A percentile compares a stretch with the other conserved stretches of the same genome.
Conservation (phyloP, 805 yeast species). For the Dipodascus geniculatus region DNA sequence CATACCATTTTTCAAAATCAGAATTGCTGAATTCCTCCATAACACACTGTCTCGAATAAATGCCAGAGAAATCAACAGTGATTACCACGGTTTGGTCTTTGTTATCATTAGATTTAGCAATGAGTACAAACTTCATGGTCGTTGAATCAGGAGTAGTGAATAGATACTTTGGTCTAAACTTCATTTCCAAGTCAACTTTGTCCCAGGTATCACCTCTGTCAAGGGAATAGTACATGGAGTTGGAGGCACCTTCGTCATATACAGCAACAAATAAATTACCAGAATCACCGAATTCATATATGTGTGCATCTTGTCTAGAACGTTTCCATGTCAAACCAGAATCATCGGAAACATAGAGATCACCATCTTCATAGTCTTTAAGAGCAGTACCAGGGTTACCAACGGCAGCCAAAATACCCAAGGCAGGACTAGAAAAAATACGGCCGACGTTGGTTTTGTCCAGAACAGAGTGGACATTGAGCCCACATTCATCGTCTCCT, state of each 20-base stretch:
- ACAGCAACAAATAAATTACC: slow-evolving; percentile 62
- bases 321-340: slow-evolving; percentile 66
- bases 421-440: slow-evolving; percentile 29
- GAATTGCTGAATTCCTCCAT: slow-evolving; percentile 27
- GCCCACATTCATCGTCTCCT: slow-evolving; percentile 25
- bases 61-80: slow-evolving; percentile 37
- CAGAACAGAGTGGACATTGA: slow-evolving; percentile 29
- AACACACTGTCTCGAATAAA: slow-evolving; percentile 17
- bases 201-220: slow-evolving; percentile 69
- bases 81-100: slow-evolving; percentile 38
- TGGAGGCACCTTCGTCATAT: slow-evolving; percentile 26
- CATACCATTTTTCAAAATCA: slow-evolving; percentile 59
- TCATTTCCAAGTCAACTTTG: slow-evolving; percentile 34
- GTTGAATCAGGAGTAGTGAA: slow-evolving; percentile 63
- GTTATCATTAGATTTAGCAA: slow-evolving; percentile 27
- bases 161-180: slow-evolving; percentile 32
- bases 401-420: slow-evolving; percentile 35
- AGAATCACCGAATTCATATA: slow-evolving; percentile 58
- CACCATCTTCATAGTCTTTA: slow-evolving; percentile 21
- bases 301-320: slow-evolving; percentile 40
- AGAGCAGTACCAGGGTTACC: slow-evolving; percentile 28
- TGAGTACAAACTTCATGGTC: slow-evolving; percentile 42
- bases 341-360: slow-evolving; percentile 59
- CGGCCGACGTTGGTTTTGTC: slow-evolving; percentile 25
- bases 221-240: slow-evolving; percentile 40